Conservation (phyloP, 352 stramenopile genomes). For the Globisporangium lucens region DNA sequence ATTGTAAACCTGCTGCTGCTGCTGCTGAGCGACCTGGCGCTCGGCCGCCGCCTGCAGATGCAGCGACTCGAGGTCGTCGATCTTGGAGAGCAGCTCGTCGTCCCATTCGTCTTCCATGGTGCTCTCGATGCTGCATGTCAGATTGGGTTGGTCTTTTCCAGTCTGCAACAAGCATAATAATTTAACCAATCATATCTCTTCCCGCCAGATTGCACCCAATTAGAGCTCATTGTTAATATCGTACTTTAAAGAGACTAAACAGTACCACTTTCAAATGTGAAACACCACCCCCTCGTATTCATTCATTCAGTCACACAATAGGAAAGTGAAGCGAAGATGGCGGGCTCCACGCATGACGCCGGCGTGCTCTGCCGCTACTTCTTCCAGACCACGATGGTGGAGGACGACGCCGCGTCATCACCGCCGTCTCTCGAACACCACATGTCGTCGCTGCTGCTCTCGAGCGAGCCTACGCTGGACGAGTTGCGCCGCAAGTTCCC, state of each 20-base stretch:
- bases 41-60: conserved; percentile 25
- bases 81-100: conserved; percentile 69
- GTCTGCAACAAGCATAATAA: not conserved
- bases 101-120: conserved; percentile 77
- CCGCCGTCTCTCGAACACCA: conserved; percentile 33
- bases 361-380: conserved; percentile 82
- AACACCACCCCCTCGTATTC: conserved; percentile 5
- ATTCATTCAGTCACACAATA: conserved; percentile 1
- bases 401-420: conserved; percentile 24
- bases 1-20: not conserved
- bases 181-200: not conserved
- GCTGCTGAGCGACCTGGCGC: conserved; percentile 5
- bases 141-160: not conserved
- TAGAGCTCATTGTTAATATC: not conserved
- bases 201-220: not conserved
- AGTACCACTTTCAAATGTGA: not conserved
- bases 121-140: not conserved
- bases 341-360: conserved; percentile 4
- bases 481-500: conserved; percentile 73
- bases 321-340: conserved; percentile 9
- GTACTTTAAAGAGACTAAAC: not conserved
- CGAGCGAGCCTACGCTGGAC: conserved; percentile 46
- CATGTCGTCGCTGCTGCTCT: conserved; percentile 67
- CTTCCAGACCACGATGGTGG: conserved; percentile 71
- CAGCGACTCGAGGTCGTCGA: conserved; percentile 56